These are phyloP conservation scores for Lactuca saligna DNA, from an alignment of 129 eudicot genomes.

Conservation along the genomic window DNA sequence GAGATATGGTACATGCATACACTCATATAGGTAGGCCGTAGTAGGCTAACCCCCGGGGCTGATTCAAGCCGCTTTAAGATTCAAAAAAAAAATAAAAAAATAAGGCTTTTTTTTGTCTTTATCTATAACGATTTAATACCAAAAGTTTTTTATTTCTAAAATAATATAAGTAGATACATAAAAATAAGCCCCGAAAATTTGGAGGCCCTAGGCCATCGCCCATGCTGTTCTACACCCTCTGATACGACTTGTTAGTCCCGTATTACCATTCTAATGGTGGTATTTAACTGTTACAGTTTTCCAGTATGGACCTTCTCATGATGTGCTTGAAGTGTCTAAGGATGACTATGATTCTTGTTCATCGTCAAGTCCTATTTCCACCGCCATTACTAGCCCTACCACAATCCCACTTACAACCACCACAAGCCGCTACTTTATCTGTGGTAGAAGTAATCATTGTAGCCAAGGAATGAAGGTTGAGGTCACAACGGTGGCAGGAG, in stretches of 20 bases:
- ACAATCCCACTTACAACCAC: constrained; percentile 39
- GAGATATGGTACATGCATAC: too few species aligned
- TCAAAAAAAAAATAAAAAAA: too few species aligned
- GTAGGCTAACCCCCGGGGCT: background rate
- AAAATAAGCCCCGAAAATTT: too few species aligned
- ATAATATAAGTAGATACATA: too few species aligned
- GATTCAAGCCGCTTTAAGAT: too few species aligned
- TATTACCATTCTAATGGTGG: background rate
- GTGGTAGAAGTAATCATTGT: constrained; percentile 63
- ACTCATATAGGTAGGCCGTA: background rate
- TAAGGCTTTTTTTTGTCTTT: too few species aligned
- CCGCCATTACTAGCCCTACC: constrained; percentile 37
- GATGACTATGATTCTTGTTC: constrained; percentile 54
- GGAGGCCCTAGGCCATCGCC: too few species aligned
- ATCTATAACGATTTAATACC: too few species aligned
- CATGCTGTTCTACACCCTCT: too few species aligned
- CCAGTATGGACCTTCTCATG: constrained; percentile 39
- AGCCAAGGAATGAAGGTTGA: constrained; percentile 68
- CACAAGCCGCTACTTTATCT: constrained; percentile 66
- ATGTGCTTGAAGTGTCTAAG: constrained; percentile 54
- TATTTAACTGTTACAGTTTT: constrained; percentile 19
- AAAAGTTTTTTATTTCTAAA: too few species aligned
- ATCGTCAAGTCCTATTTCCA: constrained; percentile 30
- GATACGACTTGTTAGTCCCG: too few species aligned
- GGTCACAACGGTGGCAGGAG: constrained; percentile 37